Base-by-base conservation (phyloP, 2,329 filamentous ascomycete genomes). In the Cytospora leucostoma region DNA sequence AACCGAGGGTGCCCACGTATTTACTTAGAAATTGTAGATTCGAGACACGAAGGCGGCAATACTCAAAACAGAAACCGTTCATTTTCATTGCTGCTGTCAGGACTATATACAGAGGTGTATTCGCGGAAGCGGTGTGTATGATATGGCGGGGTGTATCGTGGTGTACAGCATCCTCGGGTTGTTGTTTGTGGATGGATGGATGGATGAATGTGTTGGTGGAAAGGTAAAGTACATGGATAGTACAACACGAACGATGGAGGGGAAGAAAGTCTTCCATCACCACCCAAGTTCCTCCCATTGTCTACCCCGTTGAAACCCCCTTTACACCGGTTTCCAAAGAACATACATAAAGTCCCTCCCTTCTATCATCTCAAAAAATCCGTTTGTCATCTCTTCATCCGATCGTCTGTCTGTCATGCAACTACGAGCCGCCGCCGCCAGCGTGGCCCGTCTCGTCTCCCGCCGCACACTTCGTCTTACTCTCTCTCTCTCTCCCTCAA, bases 201-300 rank as follows among this genome's bases (percentile, higher is more conserved):
- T n/a, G 37, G 35, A 10, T 52, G 34, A 6, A 21, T 55, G 44
- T 40, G 63, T 50, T 56, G 54, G 49, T 59, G 59, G 51, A 61
- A 60, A 27, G 56, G 56, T 56, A 53, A 52, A 54, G 64, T 65
- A 65, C 64, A 65, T 56, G 54, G 56, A 63, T 60, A 47, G 32
- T 49, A 55, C 53, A 63, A 47, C 49, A 58, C 27, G 32, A 47
- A 27, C 17, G 32, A 49, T 44, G 50, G 44, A 47, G 8, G 15
- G 15, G 38, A 60, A 27, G 35, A 7, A 32, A 51, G 37, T 47
- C 17, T 34, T 37, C 56, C 17, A 34, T 32, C 49, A 15, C 33
- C 19, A 13, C 33, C 35, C 56, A n/a, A 21, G 17, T 21, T 27
- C 38, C 37, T 34, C 12, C 49, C 49, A 15, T 49, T 17, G 32